These are phyloP conservation scores for Aspergillus sp. DNA, from an alignment of 2,329 filamentous ascomycete genomes.

Conservation along the genomic window DNA sequence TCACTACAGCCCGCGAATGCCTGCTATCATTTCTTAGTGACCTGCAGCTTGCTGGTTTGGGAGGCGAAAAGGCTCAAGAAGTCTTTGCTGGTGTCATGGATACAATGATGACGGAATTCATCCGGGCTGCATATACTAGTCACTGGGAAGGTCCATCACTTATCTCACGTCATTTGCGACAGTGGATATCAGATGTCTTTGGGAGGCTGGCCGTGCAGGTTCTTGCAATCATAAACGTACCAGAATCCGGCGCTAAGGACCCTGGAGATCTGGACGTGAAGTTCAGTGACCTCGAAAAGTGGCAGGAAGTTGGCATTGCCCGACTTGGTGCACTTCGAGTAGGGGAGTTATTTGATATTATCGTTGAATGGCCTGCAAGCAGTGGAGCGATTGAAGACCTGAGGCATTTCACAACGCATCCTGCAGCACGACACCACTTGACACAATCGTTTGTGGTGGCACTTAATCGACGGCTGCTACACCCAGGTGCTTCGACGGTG, in stretches of 20 bases:
- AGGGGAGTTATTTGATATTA: constrained; percentile 60
- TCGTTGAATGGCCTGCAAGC: constrained; percentile 61
- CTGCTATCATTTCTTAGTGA: constrained; percentile 43
- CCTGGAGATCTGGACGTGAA: constrained; percentile 33
- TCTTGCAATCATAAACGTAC: constrained; percentile 40
- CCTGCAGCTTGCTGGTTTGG: constrained; percentile 55
- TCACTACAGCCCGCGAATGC: constrained; percentile 32
- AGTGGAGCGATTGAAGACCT: constrained; percentile 61
- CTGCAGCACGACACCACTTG: constrained; percentile 55
- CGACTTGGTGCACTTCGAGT: constrained; percentile 57
- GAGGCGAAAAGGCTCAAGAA: constrained; percentile 54
- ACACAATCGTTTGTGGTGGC: constrained; percentile 55
- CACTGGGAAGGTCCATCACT: constrained; percentile 55
- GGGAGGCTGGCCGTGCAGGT: constrained; percentile 52
- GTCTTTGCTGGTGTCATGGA: constrained; percentile 61
- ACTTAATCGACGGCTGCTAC: constrained; percentile 56
- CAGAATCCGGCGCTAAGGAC: constrained; percentile 21
- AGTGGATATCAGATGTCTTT: constrained; percentile 59
- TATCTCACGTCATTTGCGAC: constrained; percentile 50
- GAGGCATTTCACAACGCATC: constrained; percentile 55
- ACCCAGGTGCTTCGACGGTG: constrained; percentile 64
- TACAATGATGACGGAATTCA: constrained; percentile 56
- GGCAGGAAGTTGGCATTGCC: constrained; percentile 56
- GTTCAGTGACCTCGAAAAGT: constrained; percentile 50
- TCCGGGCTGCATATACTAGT: constrained; percentile 56